Percentiles rank a stretch among this genome's conserved stretches.
These are phyloP conservation scores for Pseudozyma thailandica DNA, from an alignment of 1,284 basidiomycete species.

Conservation along the genomic window DNA sequence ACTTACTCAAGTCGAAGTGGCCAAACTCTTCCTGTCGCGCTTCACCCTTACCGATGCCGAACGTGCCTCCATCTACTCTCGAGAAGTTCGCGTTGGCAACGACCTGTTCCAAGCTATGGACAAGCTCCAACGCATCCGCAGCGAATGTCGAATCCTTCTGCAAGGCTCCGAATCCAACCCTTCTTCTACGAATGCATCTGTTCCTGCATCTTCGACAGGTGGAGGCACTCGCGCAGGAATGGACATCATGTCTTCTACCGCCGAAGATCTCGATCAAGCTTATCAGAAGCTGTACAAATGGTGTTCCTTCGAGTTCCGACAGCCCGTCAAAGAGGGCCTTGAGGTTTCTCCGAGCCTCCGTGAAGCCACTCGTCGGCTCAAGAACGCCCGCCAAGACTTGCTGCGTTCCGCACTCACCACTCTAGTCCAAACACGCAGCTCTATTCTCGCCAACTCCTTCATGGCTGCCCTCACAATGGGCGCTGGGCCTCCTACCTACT, in stretches of 20 bases:
- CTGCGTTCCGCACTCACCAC: conserved; percentile 73
- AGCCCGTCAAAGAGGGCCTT: conserved; percentile 71
- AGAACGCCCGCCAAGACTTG: conserved; percentile 73
- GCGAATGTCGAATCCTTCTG: conserved; percentile 86
- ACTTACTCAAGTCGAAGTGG: conserved; percentile 74
- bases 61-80: conserved; percentile 77
- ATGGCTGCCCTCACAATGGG: conserved; percentile 88
- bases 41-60: conserved; percentile 85
- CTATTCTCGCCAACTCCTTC: conserved; percentile 82
- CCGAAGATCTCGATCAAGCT: conserved; percentile 83
- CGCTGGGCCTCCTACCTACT: conserved; percentile 77
- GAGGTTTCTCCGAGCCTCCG: conserved; percentile 80
- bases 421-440: conserved; percentile 83
- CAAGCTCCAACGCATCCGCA: conserved; percentile 82
- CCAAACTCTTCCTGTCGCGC: conserved; percentile 80
- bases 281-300: conserved; percentile 89
- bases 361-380: conserved; percentile 79
- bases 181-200: conserved; percentile 70
- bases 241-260: conserved; percentile 79
- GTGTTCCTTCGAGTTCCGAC: conserved; percentile 84
- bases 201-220: conserved; percentile 76
- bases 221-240: conserved; percentile 48
- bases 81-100: conserved; percentile 79
- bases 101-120: conserved; percentile 87
- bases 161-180: conserved; percentile 78